These are phyloP conservation scores for Coemansia aciculifera DNA, from an alignment of 192 early-diverging fungal genomes.

Conservation along the genomic window DNA sequence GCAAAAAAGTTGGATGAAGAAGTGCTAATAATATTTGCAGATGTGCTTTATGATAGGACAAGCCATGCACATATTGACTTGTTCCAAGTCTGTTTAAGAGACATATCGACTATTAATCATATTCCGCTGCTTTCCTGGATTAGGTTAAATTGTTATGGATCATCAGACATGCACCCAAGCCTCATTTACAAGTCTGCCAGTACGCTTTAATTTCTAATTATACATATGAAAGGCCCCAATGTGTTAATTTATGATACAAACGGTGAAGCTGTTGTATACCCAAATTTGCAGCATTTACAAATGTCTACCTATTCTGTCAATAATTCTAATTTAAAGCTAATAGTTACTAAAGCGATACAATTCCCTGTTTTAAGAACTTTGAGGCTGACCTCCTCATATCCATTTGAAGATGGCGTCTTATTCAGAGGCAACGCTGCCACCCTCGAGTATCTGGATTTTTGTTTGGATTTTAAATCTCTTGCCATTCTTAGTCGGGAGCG, in stretches of 20 bases:
- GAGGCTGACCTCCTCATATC: neutral
- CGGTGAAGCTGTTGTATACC: neutral
- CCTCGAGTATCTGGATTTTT: neutral
- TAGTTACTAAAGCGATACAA: neutral
- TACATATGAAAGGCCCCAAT: neutral
- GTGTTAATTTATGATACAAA: neutral
- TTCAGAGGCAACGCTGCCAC: slow-evolving; percentile 7
- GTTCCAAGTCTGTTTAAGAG: neutral
- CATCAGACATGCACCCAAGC: neutral
- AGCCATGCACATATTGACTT: no score
- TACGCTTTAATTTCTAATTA: neutral
- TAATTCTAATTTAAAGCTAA: neutral
- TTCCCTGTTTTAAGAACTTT: neutral
- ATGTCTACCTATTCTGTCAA: neutral
- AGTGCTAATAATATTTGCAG: neutral
- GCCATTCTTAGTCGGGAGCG: neutral
- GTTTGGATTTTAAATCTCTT: neutral
- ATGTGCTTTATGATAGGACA: neutral
- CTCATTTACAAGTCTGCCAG: neutral
- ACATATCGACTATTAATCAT: neutral
- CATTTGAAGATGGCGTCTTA: neutral
- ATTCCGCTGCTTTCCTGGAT: neutral
- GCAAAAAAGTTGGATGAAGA: neutral
- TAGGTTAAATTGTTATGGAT: neutral
- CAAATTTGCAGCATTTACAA: slow-evolving; percentile 1